Evolutionary conservation across 257 asterid genomes (phyloP).

Genomic region (Nicotiana knightiana): DNA sequence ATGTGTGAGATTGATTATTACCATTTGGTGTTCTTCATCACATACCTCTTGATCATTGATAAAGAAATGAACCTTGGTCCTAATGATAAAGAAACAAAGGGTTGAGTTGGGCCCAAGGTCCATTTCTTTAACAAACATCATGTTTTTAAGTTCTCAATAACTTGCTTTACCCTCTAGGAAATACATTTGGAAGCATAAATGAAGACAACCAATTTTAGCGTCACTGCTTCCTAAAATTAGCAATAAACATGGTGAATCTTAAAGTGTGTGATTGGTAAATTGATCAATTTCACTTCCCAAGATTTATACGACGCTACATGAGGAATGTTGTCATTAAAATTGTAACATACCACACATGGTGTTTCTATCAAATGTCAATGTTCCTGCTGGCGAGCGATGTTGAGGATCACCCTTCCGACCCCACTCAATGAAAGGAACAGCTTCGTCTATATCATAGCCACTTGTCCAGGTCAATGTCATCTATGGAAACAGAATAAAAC

Average conservation of each 20-base stretch:
- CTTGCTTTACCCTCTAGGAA: background rate
- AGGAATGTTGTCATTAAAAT: background rate
- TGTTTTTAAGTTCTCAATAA: background rate
- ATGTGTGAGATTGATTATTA: background rate
- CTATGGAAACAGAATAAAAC: slow-evolving; percentile 19
- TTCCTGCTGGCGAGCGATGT: slow-evolving; percentile 62
- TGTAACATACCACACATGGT: slow-evolving; percentile 76
- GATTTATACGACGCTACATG: background rate
- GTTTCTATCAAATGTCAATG: slow-evolving; percentile 59
- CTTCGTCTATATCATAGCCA: slow-evolving; percentile 69
- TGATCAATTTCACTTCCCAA: background rate
- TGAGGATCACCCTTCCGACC: slow-evolving; percentile 35
- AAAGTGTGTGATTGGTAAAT: background rate
- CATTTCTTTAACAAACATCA: no score
- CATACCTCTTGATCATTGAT: background rate
- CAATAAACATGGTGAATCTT: background rate
- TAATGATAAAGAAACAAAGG: no score
- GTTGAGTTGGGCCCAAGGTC: no score
- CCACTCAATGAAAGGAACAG: slow-evolving; percentile 71
- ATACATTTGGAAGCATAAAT: background rate
- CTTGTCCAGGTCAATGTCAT: slow-evolving; percentile 98
- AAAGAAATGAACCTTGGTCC: no score
- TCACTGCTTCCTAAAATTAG: background rate
- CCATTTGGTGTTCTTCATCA: background rate
- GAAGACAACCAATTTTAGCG: background rate